These are phyloP conservation scores for Andrographis paniculata DNA, from an alignment of 305 asterid genomes.

Conservation along the genomic window DNA sequence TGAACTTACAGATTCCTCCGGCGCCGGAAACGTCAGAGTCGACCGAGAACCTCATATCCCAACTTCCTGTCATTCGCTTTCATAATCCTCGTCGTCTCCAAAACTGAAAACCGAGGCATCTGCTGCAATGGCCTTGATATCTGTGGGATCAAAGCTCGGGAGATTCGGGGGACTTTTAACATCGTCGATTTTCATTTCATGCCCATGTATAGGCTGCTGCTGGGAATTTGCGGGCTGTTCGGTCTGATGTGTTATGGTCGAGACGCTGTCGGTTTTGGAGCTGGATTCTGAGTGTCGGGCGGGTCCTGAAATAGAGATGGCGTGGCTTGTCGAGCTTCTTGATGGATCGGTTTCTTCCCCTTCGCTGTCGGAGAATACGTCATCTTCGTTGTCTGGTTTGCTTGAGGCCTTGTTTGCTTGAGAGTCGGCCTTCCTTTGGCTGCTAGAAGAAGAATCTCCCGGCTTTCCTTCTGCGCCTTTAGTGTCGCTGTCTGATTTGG, in stretches of 20 bases:
- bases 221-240: conserved; percentile 39
- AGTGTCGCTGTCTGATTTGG: conserved; percentile 22
- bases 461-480: conserved; percentile 33
- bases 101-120: conserved; percentile 98
- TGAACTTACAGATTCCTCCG: no score
- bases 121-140: conserved; percentile 92
- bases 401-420: conserved; percentile 29
- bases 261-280: conserved; percentile 25
- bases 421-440: conserved; percentile 30
- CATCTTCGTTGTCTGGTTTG: conserved; percentile 51
- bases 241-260: conserved; percentile 35
- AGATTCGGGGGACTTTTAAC: conserved; percentile 26
- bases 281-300: conserved; percentile 29
- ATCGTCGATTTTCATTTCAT: conserved; percentile 32
- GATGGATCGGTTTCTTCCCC: conserved; percentile 56
- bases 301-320: conserved; percentile 26
- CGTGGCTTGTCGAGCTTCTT: conserved; percentile 20
- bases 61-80: conserved; percentile 54
- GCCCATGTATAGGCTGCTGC: conserved; percentile 23
- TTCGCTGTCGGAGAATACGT: conserved; percentile 87
- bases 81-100: conserved; percentile 91
- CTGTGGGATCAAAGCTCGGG: conserved; percentile 58
- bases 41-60: no score
- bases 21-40: no score
- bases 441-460: conserved; percentile 35